These are phyloP conservation scores for Hymenotorrendiella dingleyae DNA, from an alignment of 2,329 filamentous ascomycete species.

Conservation along the genomic window DNA sequence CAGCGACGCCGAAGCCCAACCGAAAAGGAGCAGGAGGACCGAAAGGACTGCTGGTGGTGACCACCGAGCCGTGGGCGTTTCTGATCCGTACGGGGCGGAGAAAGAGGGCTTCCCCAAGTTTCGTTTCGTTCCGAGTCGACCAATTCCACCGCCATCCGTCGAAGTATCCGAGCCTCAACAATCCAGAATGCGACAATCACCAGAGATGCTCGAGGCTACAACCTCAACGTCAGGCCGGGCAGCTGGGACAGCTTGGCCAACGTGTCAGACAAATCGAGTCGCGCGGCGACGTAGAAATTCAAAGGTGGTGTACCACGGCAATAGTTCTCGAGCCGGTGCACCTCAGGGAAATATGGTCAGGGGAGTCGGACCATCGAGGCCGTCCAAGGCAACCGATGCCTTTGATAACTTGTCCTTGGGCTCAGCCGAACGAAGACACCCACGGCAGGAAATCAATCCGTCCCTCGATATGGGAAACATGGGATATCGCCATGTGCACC, in stretches of 20 bases:
- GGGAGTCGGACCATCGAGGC: no score
- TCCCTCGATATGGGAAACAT: conserved; percentile 1
- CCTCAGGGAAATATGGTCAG: conserved; percentile 3
- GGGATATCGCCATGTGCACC: conserved; percentile 9
- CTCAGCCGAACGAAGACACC: neutral
- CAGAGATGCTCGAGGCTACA: conserved; percentile 4
- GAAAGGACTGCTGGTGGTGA: no score
- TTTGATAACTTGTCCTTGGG: conserved; percentile 1
- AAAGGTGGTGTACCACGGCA: conserved; percentile 14
- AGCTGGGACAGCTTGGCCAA: conserved; percentile 2
- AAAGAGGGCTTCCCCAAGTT: no score
- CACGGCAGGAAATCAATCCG: neutral
- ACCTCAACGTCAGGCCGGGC: neutral
- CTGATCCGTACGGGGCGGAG: no score
- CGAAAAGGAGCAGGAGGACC: no score
- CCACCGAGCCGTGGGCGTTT: no score
- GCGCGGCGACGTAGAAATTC: conserved; percentile 16
- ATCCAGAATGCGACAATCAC: no score
- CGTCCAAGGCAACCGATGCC: neutral
- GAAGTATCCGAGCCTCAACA: no score
- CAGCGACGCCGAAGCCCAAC: no score
- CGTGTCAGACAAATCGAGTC: conserved; percentile 6
- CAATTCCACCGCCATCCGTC: no score
- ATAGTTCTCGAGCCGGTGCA: conserved; percentile 4
- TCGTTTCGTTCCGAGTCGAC: no score